These are phyloP conservation scores for Trypanosoma melophagium DNA, from an alignment of 208 protist species.

Conservation along the genomic window DNA sequence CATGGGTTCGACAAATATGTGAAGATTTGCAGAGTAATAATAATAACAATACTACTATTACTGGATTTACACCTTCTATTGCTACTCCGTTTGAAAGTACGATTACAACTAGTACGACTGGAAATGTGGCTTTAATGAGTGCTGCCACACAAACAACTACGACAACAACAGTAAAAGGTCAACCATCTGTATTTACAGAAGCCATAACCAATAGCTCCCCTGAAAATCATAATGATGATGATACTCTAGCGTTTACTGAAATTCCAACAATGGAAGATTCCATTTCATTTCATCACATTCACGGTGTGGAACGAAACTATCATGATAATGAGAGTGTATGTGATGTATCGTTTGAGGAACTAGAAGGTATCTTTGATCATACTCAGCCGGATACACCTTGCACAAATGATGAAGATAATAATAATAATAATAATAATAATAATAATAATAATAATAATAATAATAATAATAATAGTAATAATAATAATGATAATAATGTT, in stretches of 20 bases:
- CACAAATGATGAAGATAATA: background rate
- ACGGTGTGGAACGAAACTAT: too few species aligned
- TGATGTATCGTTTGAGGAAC: constrained; percentile 11
- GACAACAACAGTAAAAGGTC: too few species aligned
- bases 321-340: background rate
- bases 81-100: too few species aligned
- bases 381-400: too few species aligned
- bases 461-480: too few species aligned
- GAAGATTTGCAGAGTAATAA: constrained; percentile 1
- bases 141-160: too few species aligned
- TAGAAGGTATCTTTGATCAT: constrained; percentile 17
- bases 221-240: background rate
- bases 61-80: background rate
- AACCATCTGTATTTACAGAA: background rate
- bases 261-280: constrained; percentile 13
- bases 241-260: constrained; percentile 5
- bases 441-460: too few species aligned
- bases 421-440: background rate
- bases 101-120: too few species aligned
- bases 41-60: background rate
- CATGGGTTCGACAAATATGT: constrained; percentile 22
- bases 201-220: background rate
- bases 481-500: too few species aligned
- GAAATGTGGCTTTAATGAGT: too few species aligned
- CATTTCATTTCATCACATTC: background rate